Base-by-base conservation (phyloP, 192 early-diverging fungal genomes). In the Coemansia sp. region DNA sequence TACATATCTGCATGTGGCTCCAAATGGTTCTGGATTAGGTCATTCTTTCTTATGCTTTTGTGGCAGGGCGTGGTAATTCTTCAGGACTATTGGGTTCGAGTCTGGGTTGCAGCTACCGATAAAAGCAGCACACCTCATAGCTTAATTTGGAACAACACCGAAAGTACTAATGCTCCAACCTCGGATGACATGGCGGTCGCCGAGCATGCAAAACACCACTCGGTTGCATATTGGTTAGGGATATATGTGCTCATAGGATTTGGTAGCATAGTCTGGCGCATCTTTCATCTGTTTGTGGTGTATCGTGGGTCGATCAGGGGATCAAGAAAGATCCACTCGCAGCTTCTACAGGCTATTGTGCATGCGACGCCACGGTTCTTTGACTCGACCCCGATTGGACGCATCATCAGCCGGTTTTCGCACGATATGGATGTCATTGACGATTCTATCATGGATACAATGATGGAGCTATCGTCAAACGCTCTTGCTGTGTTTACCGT, bases 341-440 rank as follows among this genome's bases (percentile, higher is more conserved):
- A 72, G 21, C 74, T 91, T 30, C 53, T 93, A 30, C 71, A 67
- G 10, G 56, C 82, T 37, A 81, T 93, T 26, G 63, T 88, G 23
- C 86, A 79, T 21, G 89, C 92, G 2, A 89, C 88, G 53, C 82
- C 95, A 23, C 84, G 87, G 34, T 96, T 95, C 84, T 97, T 92
- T 76, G 93, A 95, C 61, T 83, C 90, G 13, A 93, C 90, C 2
- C 95, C 95, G n/a, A 67, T 92, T 7, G 94, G 94, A 28, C 86
- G 90, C 23, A 90, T 94, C 42, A 86, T 91, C 57, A 96, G 94
- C 73, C 74, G 95, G 33, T 94, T 93, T 68, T 90, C 91, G 18
- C 88, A 89, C 15, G 92, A 98, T 77, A 89, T 96, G 65, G 85
- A 90, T 26, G 83, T 84, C 7, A 71, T 95, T 64, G 94, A 96